Conservation (phyloP, 306 rosid species). For the Pyrus bretschneideri region DNA sequence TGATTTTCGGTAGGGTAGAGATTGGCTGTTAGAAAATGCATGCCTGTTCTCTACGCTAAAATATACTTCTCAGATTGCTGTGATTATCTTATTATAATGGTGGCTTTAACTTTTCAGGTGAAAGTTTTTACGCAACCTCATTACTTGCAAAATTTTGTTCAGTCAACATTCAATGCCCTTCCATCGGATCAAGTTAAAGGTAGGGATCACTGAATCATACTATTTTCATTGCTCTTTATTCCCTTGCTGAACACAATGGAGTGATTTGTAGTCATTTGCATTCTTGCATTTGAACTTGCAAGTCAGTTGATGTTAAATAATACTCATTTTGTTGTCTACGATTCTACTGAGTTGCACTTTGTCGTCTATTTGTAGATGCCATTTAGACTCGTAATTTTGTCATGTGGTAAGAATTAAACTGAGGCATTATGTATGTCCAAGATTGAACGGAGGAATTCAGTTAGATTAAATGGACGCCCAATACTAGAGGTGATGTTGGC, state of each 20-base stretch:
- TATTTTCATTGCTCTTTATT: not conserved
- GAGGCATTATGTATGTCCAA: not conserved
- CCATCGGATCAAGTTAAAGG: slow-evolving; percentile 83
- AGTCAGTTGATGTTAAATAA: not conserved
- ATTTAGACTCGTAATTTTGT: not conserved
- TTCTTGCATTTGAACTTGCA: not conserved
- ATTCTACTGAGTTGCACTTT: not conserved
- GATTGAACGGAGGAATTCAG: not conserved
- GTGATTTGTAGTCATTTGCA: not conserved
- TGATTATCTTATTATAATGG: slow-evolving; percentile 8
- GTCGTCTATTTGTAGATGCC: not conserved
- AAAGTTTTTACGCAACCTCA: slow-evolving; percentile 80
- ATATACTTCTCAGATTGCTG: not conserved
- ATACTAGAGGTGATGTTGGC: not conserved
- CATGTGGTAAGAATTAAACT: not conserved
- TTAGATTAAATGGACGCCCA: not conserved
- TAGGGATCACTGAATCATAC: slow-evolving; percentile 2
- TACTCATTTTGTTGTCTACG: not conserved
- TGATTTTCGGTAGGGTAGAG: not conserved
- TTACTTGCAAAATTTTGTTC: slow-evolving; percentile 91
- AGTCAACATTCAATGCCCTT: slow-evolving; percentile 74
- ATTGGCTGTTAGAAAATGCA: not conserved
- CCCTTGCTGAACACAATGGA: not conserved
- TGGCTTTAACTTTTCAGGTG: slow-evolving; percentile 58
- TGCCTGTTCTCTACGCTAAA: not conserved